Evolutionary conservation across 306 rosid species (phyloP).

Genomic region (Coriaria nepalensis): DNA sequence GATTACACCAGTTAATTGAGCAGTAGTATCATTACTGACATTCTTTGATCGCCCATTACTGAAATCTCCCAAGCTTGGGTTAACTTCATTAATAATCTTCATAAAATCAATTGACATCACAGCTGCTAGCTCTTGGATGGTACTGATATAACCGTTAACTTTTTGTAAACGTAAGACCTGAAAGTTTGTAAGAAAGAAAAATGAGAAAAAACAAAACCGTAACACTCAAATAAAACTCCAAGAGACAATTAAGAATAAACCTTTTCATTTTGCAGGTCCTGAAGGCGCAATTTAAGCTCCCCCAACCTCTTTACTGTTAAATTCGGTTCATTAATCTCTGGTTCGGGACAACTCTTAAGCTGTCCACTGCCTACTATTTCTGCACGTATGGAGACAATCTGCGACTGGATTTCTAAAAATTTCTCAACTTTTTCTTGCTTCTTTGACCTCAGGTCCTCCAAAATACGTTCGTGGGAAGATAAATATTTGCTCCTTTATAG

Average conservation of each 20-base stretch:
- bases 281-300: conserved; percentile 60
- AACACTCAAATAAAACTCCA: conserved; percentile 1
- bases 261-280: conserved; percentile 80
- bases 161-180: conserved; percentile 69
- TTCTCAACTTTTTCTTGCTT: conserved; percentile 47
- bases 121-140: conserved; percentile 44
- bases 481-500: conserved; percentile 65
- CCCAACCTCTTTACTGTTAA: conserved; percentile 50
- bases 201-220: not conserved
- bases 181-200: conserved; percentile 5
- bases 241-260: conserved; percentile 18
- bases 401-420: conserved; percentile 46
- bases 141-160: conserved; percentile 37
- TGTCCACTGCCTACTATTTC: conserved; percentile 58
- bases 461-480: conserved; percentile 38
- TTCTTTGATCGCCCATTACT: conserved; percentile 30
- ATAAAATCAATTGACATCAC: conserved; percentile 60
- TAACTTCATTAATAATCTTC: conserved; percentile 43
- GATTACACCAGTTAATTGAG: conserved; percentile 51
- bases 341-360: conserved; percentile 24
- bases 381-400: conserved; percentile 40
- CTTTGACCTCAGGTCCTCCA: conserved; percentile 64
- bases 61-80: conserved; percentile 60
- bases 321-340: conserved; percentile 27
- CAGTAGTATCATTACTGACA: conserved; percentile 79